These are phyloP conservation scores for Penicillium desertorum DNA, from an alignment of 495 filamentous ascomycete species.

Conservation along the genomic window DNA sequence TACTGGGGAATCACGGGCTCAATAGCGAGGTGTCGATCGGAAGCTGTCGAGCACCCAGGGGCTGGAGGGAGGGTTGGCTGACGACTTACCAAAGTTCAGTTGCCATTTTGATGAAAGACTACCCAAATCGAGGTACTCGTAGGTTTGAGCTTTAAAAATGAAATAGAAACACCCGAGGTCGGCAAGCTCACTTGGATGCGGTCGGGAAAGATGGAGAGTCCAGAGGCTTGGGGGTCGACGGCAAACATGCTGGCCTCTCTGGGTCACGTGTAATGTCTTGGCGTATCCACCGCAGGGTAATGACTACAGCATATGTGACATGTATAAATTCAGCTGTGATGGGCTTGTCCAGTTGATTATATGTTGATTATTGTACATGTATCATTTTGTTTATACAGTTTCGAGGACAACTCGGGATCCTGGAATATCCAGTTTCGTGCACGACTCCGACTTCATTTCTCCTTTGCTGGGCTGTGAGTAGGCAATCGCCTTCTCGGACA, in stretches of 20 bases:
- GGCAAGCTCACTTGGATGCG: conserved; percentile 28
- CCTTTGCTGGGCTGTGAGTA: conserved; percentile 35
- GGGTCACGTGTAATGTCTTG: conserved; percentile 39
- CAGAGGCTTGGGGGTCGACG: conserved; percentile 42
- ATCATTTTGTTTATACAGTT: conserved; percentile 11
- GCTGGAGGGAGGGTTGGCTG: conserved; percentile 33
- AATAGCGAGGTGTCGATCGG: conserved; percentile 29
- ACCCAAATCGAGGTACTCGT: conserved; percentile 16
- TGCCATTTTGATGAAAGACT: conserved; percentile 51
- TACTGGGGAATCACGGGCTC: conserved; percentile 7
- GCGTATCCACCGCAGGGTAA: conserved; percentile 21
- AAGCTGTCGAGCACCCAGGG: conserved; percentile 29
- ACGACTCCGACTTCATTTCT: conserved; percentile 19
- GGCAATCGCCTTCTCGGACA: conserved; percentile 52
- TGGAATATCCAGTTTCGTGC: conserved; percentile 45
- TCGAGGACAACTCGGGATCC: conserved; percentile 35
- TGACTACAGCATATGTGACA: conserved; percentile 1
- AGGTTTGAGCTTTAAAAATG: conserved; percentile 19
- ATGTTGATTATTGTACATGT: conserved; percentile 10
- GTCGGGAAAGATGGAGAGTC: conserved; percentile 34
- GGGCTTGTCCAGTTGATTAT: conserved; percentile 1
- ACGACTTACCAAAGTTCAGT: conserved; percentile 65
- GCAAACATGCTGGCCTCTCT: conserved; percentile 42
- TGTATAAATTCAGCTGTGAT: conserved; percentile 7
- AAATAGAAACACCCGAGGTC: conserved; percentile 23